These are phyloP conservation scores for Cladosporium colombiae DNA, from an alignment of 2,329 filamentous ascomycete genomes.

Conservation along the genomic window DNA sequence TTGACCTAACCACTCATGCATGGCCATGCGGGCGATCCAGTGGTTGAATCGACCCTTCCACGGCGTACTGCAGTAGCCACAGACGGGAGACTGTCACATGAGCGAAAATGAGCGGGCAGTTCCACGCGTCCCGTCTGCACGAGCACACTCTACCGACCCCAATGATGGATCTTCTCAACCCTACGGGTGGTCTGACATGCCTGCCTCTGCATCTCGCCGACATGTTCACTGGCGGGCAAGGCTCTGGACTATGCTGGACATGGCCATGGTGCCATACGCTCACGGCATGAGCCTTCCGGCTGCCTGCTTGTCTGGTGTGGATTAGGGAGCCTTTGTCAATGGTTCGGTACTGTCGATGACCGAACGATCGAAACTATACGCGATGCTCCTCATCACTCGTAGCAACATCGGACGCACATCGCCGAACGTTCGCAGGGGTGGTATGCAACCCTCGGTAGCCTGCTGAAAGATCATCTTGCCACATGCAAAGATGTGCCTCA, in stretches of 20 bases:
- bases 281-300: slow-evolving; percentile 12
- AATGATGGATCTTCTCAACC: slow-evolving; percentile 19
- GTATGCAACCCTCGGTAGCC: slow-evolving; percentile 3
- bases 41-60: slow-evolving; percentile 47
- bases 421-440: slow-evolving; percentile 8
- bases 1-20: slow-evolving; percentile 23
- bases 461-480: slow-evolving; percentile 1
- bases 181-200: slow-evolving; percentile 27
- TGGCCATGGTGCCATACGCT: slow-evolving; percentile 3
- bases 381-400: neutral
- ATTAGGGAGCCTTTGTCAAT: slow-evolving; percentile 12
- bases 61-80: slow-evolving; percentile 44
- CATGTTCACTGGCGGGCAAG: slow-evolving; percentile 52
- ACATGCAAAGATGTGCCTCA: slow-evolving; percentile 17
- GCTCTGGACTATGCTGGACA: slow-evolving; percentile 4
- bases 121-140: slow-evolving; percentile 30
- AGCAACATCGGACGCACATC: slow-evolving; percentile 10
- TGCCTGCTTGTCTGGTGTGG: slow-evolving; percentile 28
- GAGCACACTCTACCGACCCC: slow-evolving; percentile 16
- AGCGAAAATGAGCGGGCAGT: slow-evolving; percentile 40
- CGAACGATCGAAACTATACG: slow-evolving; percentile 17
- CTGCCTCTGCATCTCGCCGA: slow-evolving; percentile 44
- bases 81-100: slow-evolving; percentile 40
- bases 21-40: slow-evolving; percentile 44
- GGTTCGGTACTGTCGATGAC: neutral